These are phyloP conservation scores for Auricularia sp. DNA, from an alignment of 768 basidiomycete species.

Conservation along the genomic window DNA sequence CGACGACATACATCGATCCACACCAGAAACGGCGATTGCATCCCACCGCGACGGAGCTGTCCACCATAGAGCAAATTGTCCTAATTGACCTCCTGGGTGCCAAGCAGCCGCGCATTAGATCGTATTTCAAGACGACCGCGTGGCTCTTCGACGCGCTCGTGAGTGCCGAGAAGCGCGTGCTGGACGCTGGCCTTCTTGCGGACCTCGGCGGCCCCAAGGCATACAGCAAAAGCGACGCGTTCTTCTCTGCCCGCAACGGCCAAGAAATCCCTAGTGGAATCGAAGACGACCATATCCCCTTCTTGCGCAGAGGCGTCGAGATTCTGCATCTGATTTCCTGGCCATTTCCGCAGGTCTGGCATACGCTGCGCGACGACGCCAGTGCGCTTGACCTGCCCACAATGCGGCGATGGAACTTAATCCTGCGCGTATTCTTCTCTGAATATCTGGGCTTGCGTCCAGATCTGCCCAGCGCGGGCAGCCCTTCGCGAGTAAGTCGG, in stretches of 20 bases:
- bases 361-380: slow-evolving; percentile 74
- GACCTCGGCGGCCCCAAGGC: slow-evolving; percentile 33
- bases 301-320: slow-evolving; percentile 71
- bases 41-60: slow-evolving; percentile 51
- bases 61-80: slow-evolving; percentile 81
- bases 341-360: slow-evolving; percentile 89
- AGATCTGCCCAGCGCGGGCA: slow-evolving; percentile 3
- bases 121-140: slow-evolving; percentile 78
- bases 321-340: slow-evolving; percentile 83
- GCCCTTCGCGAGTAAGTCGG: background rate
- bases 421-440: slow-evolving; percentile 77
- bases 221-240: slow-evolving; percentile 40
- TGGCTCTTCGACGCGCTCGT: slow-evolving; percentile 84
- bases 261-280: slow-evolving; percentile 41
- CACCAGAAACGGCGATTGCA: slow-evolving; percentile 41
- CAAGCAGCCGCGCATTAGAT: slow-evolving; percentile 59
- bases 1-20: slow-evolving; percentile 51
- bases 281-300: slow-evolving; percentile 92
- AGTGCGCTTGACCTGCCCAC: slow-evolving; percentile 76
- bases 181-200: slow-evolving; percentile 50
- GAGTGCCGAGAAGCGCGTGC: slow-evolving; percentile 62
- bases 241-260: slow-evolving; percentile 47
- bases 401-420: slow-evolving; percentile 80
- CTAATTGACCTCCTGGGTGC: slow-evolving; percentile 89
- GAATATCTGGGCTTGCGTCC: slow-evolving; percentile 78